Base-by-base conservation (phyloP, 139 green algal species). In the Tetradesmus lagerheimii region DNA sequence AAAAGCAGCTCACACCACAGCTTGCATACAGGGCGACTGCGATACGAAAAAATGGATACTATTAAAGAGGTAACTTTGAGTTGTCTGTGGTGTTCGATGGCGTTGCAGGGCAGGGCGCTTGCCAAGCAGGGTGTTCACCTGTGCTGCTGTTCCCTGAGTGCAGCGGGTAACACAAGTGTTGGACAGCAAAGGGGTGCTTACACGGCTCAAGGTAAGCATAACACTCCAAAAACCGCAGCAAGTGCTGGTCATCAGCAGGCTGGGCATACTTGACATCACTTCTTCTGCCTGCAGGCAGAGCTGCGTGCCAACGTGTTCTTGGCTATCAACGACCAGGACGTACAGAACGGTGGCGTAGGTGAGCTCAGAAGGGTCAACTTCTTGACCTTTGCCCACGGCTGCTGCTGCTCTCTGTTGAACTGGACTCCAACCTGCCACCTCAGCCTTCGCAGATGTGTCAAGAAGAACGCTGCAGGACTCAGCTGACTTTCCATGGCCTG, bases 231-330 rank as follows among this genome's bases (percentile, higher is more conserved):
- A n/a, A 1, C 0, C 25, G 79, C 39, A 14, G 29, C 43, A 85
- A 27, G 31, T 6, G 35, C 37, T 71, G 29, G 18, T 15, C 1
- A 50, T 12, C 38, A 77, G 83, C 71, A 41, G 71, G n/a, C 38
- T 66, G 62, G 66, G 64, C 83, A 41, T 37, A 2, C 8, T 5
- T 79, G 31, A 79, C n/a, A 25, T 4, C n/a, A 38, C n/a, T 6
- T n/a, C 23, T 23, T 35, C 5, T 37, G 18, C 15, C 47, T 77
- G 41, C 87, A 94, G 90, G 92, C 92, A 34, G 92, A 94, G 84
- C 90, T 94, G 20, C 92, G 92, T 23, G 90, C 92, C 23, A 91
- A 94, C 18, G 90, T 94, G 12, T 94, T 94, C 66, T 74, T 94
- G 37, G 92, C 90, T 14, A 93, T 94, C 38, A 91, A 93, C 57